These are phyloP conservation scores for Eucalyptus curtisii DNA, from an alignment of 345 rosid genomes.

Conservation along the genomic window DNA sequence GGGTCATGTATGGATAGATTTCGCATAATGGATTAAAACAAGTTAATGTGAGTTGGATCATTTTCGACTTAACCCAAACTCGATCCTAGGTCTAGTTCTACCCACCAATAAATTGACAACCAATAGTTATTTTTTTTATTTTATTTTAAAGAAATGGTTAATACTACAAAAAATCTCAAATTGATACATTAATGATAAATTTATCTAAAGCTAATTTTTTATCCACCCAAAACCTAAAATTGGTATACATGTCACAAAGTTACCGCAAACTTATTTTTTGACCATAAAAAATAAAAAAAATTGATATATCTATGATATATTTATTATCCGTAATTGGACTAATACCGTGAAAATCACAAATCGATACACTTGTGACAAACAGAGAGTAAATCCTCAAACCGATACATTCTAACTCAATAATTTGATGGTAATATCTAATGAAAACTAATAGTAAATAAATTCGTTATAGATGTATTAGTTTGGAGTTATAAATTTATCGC, in stretches of 20 bases:
- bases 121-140: no score
- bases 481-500: no score
- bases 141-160: no score
- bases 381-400: rapidly evolving
- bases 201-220: no score
- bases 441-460: no score
- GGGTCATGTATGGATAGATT: no score
- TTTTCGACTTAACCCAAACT: not conserved
- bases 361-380: rapidly evolving
- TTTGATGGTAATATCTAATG: not conserved
- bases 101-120: not conserved
- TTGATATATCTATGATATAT: no score
- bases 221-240: no score
- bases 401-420: no score
- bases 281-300: rapidly evolving
- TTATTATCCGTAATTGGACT: no score
- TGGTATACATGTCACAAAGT: not conserved
- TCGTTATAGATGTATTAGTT: no score
- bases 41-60: not conserved
- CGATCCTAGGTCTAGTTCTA: not conserved
- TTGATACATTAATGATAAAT: rapidly evolving
- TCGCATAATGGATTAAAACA: not conserved
- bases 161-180: rapidly evolving
- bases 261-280: not conserved
- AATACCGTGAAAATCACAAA: rapidly evolving